These are phyloP conservation scores for Adansonia grandidieri DNA, from an alignment of 441 rosid genomes.

Conservation along the genomic window DNA sequence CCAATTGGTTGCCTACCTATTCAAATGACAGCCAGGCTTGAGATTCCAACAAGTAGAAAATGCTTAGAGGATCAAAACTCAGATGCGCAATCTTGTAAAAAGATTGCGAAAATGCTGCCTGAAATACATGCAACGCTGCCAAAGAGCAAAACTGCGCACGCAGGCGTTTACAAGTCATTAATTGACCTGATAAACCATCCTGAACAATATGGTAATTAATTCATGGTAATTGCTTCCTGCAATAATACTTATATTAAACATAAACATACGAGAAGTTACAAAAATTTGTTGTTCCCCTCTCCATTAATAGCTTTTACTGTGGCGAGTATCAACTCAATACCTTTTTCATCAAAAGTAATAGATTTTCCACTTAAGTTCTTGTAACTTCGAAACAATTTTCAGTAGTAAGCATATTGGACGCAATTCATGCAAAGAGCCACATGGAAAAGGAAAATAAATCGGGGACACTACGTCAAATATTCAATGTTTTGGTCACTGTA, in stretches of 20 bases:
- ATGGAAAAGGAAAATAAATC: no score
- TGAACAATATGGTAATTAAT: conserved; percentile 44
- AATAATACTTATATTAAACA: no score
- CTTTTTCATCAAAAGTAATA: no score
- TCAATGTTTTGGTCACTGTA: background rate
- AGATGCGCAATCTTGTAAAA: conserved; percentile 50
- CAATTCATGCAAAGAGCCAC: no score
- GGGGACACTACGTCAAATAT: background rate
- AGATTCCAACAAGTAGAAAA: conserved; percentile 24
- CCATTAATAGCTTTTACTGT: background rate
- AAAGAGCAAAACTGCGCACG: conserved; percentile 43
- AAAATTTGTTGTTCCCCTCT: background rate
- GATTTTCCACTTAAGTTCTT: background rate
- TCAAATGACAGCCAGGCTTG: conserved; percentile 42
- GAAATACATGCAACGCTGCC: conserved; percentile 40
- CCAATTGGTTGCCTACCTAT: conserved; percentile 68
- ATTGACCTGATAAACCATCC: conserved; percentile 57
- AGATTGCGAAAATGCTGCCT: conserved; percentile 41
- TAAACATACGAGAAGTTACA: background rate
- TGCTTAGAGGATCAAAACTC: conserved; percentile 56
- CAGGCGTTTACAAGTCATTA: conserved; percentile 47
- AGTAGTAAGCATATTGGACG: no score
- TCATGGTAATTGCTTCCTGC: no score
- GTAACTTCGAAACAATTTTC: background rate
- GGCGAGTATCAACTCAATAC: no score